Conservation (phyloP, 306 rosid species). For the Parietaria judaica region DNA sequence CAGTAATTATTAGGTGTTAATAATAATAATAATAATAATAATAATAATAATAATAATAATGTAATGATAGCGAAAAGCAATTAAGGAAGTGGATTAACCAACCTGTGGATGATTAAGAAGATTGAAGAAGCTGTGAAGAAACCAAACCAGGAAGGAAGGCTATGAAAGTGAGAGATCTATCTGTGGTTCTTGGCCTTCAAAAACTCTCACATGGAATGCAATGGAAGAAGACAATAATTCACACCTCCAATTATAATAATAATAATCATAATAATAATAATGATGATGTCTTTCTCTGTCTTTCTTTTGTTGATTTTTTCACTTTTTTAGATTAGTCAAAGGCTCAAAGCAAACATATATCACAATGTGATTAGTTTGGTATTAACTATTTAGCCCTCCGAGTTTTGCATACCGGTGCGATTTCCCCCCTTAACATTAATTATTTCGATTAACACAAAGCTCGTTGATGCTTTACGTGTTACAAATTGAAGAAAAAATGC, state of each 20-base stretch:
- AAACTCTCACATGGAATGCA: slow-evolving; percentile 10
- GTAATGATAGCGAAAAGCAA: slow-evolving; percentile 9
- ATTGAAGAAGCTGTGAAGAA: not conserved
- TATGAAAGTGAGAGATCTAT: slow-evolving; percentile 18
- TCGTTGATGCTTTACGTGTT: no score
- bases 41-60: not conserved
- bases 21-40: no score
- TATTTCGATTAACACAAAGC: no score
- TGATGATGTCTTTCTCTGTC: no score
- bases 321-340: not conserved
- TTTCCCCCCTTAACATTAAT: no score
- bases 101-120: not conserved
- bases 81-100: not conserved
- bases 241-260: slow-evolving; percentile 11
- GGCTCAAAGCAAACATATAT: not conserved
- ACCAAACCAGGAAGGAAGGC: slow-evolving; percentile 10
- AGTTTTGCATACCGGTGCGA: no score
- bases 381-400: no score
- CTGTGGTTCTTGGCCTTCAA: not conserved
- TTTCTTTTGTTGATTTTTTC: no score
- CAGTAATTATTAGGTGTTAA: no score
- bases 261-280: slow-evolving; percentile 1
- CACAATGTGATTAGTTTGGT: no score
- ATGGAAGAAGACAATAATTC: slow-evolving; percentile 5
- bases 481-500: no score